These are phyloP conservation scores for Iberis pinnata DNA, from an alignment of 345 rosid genomes.

Conservation along the genomic window DNA sequence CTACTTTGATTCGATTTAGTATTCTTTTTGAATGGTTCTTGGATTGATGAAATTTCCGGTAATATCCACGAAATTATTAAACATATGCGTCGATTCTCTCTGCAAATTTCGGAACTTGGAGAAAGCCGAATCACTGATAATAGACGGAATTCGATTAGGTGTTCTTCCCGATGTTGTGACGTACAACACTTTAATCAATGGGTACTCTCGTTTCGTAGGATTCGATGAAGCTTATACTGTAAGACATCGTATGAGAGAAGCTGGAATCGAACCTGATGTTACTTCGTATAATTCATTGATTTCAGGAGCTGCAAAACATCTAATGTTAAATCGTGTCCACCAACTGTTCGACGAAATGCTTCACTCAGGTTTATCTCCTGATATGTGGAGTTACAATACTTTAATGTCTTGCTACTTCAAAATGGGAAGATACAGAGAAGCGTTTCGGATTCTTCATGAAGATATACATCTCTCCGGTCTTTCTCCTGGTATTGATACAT, in stretches of 20 bases:
- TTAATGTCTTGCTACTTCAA: slow-evolving; percentile 73
- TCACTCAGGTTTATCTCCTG: slow-evolving; percentile 44
- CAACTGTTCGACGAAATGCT: slow-evolving; percentile 88
- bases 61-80: slow-evolving; percentile 57
- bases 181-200: slow-evolving; percentile 57
- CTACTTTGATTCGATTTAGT: not conserved
- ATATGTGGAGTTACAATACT: slow-evolving; percentile 79
- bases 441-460: slow-evolving; percentile 44
- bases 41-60: slow-evolving; percentile 28
- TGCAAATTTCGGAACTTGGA: slow-evolving; percentile 48
- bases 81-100: slow-evolving; percentile 47
- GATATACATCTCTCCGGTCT: slow-evolving; percentile 32
- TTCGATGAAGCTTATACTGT: slow-evolving; percentile 54
- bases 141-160: slow-evolving; percentile 64
- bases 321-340: slow-evolving; percentile 35
- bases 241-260: slow-evolving; percentile 55
- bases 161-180: slow-evolving; percentile 78
- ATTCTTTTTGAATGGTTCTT: slow-evolving; percentile 2
- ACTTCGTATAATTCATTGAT: slow-evolving; percentile 67
- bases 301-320: slow-evolving; percentile 46
- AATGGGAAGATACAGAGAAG: slow-evolving; percentile 56
- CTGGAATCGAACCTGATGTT: slow-evolving; percentile 55
- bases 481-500: slow-evolving; percentile 43
- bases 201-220: slow-evolving; percentile 52
- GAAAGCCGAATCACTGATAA: slow-evolving; percentile 52